phyloP scores from a whole-genome alignment of 192 early-diverging fungal species.

The Kappamyces sp. region DNA sequence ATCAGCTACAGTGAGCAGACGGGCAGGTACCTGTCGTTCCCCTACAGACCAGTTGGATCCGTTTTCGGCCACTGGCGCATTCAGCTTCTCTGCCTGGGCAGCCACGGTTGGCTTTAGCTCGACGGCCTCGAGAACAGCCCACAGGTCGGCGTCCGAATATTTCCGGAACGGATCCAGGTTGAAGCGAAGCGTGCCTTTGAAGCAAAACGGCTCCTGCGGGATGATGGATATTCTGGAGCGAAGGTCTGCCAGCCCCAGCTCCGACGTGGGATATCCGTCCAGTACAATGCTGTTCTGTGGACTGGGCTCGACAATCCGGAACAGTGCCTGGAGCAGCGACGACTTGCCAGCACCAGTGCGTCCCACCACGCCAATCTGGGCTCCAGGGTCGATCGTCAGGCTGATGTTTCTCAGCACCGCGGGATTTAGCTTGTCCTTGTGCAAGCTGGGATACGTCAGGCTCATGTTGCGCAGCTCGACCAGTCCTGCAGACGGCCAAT shows the following conservation, averaged over 20 bases:
- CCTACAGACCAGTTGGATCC: slow-evolving; percentile 71
- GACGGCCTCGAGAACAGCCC: slow-evolving; percentile 59
- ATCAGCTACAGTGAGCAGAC: slow-evolving; percentile 16
- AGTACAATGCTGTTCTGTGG: slow-evolving; percentile 52
- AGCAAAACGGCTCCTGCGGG: slow-evolving; percentile 62
- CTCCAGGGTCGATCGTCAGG: slow-evolving; percentile 58
- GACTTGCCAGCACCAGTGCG: slow-evolving; percentile 77
- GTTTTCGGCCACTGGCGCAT: slow-evolving; percentile 78
- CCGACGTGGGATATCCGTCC: slow-evolving; percentile 49
- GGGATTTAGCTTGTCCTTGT: slow-evolving; percentile 37
- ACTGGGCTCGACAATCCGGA: slow-evolving; percentile 32
- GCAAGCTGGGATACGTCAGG: slow-evolving; percentile 45
- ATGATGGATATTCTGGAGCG: slow-evolving; percentile 52
- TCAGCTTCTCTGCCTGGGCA: slow-evolving; percentile 40
- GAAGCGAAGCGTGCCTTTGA: slow-evolving; percentile 64
- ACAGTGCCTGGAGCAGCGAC: slow-evolving; percentile 54
- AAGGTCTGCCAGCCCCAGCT: slow-evolving; percentile 54
- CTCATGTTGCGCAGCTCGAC: slow-evolving; percentile 54
- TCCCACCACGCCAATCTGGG: slow-evolving; percentile 80
- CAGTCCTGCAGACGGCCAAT: slow-evolving; percentile 61
- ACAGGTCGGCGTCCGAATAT: slow-evolving; percentile 62
- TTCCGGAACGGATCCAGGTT: slow-evolving; percentile 69
- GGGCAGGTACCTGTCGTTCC: slow-evolving; percentile 62
- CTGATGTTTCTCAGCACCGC: slow-evolving; percentile 58
- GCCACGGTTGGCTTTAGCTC: slow-evolving; percentile 36